Conservation (phyloP, 495 filamentous ascomycete genomes). For the Lichenothelia convexa region DNA sequence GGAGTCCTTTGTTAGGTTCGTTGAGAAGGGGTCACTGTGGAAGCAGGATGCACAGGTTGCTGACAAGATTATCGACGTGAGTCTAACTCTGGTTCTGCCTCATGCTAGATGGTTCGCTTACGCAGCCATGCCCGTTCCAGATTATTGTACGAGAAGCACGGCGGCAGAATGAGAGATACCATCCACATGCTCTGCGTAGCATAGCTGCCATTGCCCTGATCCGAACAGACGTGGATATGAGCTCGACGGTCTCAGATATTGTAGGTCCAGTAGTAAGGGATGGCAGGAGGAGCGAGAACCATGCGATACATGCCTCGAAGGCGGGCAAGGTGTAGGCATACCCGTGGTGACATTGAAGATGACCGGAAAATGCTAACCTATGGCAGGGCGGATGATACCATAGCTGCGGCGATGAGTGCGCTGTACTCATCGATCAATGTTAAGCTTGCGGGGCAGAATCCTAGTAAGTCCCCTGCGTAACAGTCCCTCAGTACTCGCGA, state of each 20-base stretch:
- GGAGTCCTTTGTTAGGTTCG: constrained; percentile 65
- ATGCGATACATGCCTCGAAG: too few species aligned
- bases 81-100: constrained; percentile 9
- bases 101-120: neutral
- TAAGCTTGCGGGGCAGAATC: too few species aligned
- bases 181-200: constrained; percentile 51
- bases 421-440: too few species aligned
- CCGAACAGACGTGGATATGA: constrained; percentile 47
- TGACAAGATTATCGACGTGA: constrained; percentile 34
- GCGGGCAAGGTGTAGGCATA: too few species aligned
- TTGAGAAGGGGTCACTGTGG: constrained; percentile 43
- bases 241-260: constrained; percentile 44
- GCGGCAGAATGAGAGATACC: constrained; percentile 66
- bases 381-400: neutral
- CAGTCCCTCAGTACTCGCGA: too few species aligned
- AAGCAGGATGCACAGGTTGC: constrained; percentile 26
- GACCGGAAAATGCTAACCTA: neutral
- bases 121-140: constrained; percentile 2
- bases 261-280: constrained; percentile 25
- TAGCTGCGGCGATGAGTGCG: too few species aligned
- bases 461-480: too few species aligned
- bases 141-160: constrained; percentile 77
- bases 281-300: too few species aligned
- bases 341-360: neutral
- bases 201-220: constrained; percentile 52